phyloP scores from a whole-genome alignment of 208 protist genomes.

The Trypanosoma platydactyli region DNA sequence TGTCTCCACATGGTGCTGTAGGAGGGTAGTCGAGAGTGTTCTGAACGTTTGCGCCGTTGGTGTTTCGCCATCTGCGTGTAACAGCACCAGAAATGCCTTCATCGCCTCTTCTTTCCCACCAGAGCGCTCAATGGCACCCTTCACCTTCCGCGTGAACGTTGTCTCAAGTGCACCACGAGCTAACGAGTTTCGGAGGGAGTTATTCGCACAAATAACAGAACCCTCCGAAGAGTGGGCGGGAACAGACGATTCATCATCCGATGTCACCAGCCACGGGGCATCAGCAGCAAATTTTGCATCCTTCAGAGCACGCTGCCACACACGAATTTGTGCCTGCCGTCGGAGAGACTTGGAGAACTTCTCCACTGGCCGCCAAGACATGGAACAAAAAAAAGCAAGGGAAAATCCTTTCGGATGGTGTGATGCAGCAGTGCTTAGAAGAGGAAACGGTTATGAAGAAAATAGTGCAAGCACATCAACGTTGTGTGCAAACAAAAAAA shows the following conservation, averaged over 20 bases:
- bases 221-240: not conserved
- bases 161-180: conserved; percentile 24
- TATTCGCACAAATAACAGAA: conserved; percentile 21
- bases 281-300: not conserved
- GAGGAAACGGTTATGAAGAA: too few species aligned
- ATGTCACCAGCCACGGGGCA: not conserved
- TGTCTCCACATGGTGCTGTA: conserved; percentile 45
- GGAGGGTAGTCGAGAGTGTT: conserved; percentile 36
- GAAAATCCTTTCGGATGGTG: too few species aligned
- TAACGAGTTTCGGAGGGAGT: conserved; percentile 20
- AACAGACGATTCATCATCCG: not conserved
- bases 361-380: conserved; percentile 26
- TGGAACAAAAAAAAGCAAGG: not conserved
- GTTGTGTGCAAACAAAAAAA: too few species aligned
- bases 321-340: conserved; percentile 34
- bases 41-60: conserved; percentile 32
- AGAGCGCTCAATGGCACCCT: conserved; percentile 28
- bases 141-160: conserved; percentile 29
- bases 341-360: conserved; percentile 38
- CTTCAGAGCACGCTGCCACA: conserved; percentile 5
- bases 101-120: conserved; percentile 38
- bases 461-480: too few species aligned
- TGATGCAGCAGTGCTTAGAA: too few species aligned
- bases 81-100: conserved; percentile 49
- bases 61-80: conserved; percentile 28